Evolutionary conservation across 139 green algal species (phyloP).

Genomic region (Chlamydomonas sp.): DNA sequence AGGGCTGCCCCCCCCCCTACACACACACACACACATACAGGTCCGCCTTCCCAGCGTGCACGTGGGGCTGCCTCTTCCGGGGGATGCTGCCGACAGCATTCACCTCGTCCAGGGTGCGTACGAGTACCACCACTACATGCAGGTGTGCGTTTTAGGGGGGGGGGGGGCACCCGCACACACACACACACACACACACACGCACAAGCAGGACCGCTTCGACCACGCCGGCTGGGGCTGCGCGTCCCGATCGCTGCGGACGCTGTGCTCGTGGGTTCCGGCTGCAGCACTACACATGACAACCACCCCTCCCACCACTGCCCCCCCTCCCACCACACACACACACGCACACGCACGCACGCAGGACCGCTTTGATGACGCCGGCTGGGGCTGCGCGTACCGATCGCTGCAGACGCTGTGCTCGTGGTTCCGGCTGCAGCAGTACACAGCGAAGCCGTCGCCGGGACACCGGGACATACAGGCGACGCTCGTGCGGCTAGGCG

Average conservation of each 20-base stretch:
- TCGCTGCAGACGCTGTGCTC: constrained; percentile 90
- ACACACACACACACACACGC: too few relatives aligned
- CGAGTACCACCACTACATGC: constrained; percentile 96
- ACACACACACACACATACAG: too few relatives aligned
- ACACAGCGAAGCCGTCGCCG: constrained; percentile 63
- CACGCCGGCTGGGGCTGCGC: too few relatives aligned
- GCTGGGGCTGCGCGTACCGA: constrained; percentile 95
- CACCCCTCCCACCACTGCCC: too few relatives aligned
- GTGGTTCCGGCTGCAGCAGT: constrained; percentile 81
- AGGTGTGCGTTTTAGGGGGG: too few relatives aligned
- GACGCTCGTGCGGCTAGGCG: background rate
- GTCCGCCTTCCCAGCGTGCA: constrained; percentile 65
- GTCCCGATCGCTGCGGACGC: too few relatives aligned
- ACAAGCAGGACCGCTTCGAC: too few relatives aligned
- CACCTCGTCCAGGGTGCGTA: constrained; percentile 73
- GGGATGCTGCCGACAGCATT: background rate
- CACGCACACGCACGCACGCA: constrained; percentile 28
- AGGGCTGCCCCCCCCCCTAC: constrained; percentile 39
- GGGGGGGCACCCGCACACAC: too few relatives aligned
- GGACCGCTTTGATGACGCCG: constrained; percentile 81
- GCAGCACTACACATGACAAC: too few relatives aligned
- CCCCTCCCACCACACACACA: constrained; percentile 1
- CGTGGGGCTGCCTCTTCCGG: constrained; percentile 36
- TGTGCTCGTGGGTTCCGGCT: too few relatives aligned
- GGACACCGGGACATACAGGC: constrained; percentile 44